These are phyloP conservation scores for Candida dubliniensis DNA, from an alignment of 1,139 yeast species.

Conservation along the genomic window DNA sequence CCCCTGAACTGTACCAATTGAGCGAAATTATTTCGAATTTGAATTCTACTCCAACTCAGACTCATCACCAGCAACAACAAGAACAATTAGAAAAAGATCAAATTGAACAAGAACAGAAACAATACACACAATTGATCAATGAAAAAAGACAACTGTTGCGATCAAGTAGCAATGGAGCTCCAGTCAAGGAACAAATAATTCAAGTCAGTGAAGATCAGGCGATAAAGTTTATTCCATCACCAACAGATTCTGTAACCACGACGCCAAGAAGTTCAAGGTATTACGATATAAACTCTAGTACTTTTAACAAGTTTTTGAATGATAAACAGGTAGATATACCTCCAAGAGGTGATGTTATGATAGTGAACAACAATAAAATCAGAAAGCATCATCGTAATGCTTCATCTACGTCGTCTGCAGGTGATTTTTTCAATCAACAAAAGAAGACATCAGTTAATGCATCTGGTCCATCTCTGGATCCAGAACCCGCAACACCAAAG, in stretches of 20 bases:
- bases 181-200: conserved; percentile 2
- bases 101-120: conserved; percentile 4
- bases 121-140: conserved; percentile 1
- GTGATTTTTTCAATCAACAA: conserved; percentile 6
- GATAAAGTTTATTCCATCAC: conserved; percentile 7
- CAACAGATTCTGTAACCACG: conserved; percentile 3
- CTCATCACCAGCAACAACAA: conserved; percentile 5
- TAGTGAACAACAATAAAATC: conserved; percentile 21
- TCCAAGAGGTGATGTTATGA: conserved; percentile 36
- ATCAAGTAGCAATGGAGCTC: neutral
- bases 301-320: conserved; percentile 24
- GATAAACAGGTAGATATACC: conserved; percentile 36
- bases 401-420: conserved; percentile 8
- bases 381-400: conserved; percentile 22
- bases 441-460: conserved; percentile 1
- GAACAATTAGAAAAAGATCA: conserved; percentile 2
- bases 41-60: conserved; percentile 4
- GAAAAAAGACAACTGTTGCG: conserved; percentile 5
- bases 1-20: conserved; percentile 11
- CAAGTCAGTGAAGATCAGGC: conserved; percentile 8
- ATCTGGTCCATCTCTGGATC: neutral
- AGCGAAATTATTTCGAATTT: conserved; percentile 7
- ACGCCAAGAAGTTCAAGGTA: conserved; percentile 12
- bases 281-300: conserved; percentile 12
- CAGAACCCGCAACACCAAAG: conserved; percentile 5